Conservation (phyloP, 2,329 filamentous ascomycete species). For the Monosporascus sp. region DNA sequence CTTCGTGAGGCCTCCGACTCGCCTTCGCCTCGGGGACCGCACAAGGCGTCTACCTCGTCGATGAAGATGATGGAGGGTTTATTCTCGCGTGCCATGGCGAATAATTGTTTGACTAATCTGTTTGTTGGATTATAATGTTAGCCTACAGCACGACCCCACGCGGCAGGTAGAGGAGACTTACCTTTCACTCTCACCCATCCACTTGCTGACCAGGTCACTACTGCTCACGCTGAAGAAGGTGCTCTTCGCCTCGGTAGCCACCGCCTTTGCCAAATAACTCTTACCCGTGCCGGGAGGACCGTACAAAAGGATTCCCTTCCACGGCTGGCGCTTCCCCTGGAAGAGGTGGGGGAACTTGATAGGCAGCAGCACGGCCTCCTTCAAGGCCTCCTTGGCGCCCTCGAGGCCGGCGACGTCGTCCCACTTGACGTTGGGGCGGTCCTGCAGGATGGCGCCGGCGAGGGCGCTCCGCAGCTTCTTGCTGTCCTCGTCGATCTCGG, state of each 20-base stretch:
- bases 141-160: slow-evolving; percentile 3
- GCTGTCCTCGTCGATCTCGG: slow-evolving; percentile 72
- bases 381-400: slow-evolving; percentile 89
- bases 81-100: slow-evolving; percentile 97
- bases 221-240: slow-evolving; percentile 99
- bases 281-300: slow-evolving; percentile 96
- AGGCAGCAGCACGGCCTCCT: slow-evolving; percentile 94
- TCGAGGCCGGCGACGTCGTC: slow-evolving; percentile 96
- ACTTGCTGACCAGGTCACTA: slow-evolving; percentile 96
- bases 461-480: slow-evolving; percentile 94
- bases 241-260: slow-evolving; percentile 96
- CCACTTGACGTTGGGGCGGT: slow-evolving; percentile 96
- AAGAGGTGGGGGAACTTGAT: slow-evolving; percentile 99
- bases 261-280: slow-evolving; percentile 93
- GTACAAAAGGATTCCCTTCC: slow-evolving; percentile 96
- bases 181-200: slow-evolving; percentile 99
- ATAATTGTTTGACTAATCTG: slow-evolving; percentile 91
- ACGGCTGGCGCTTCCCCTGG: slow-evolving; percentile 90
- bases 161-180: slow-evolving; percentile 33
- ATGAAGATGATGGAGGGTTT: slow-evolving; percentile 99
- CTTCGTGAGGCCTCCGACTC: slow-evolving; percentile 95
- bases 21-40: slow-evolving; percentile 85
- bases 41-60: slow-evolving; percentile 94
- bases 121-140: slow-evolving; percentile 13
- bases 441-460: slow-evolving; percentile 85